Percentiles rank a stretch among this genome's conserved stretches.
Evolutionary conservation across 805 yeast genomes (phyloP).

Genomic region (Candida pseudofarinosa): DNA sequence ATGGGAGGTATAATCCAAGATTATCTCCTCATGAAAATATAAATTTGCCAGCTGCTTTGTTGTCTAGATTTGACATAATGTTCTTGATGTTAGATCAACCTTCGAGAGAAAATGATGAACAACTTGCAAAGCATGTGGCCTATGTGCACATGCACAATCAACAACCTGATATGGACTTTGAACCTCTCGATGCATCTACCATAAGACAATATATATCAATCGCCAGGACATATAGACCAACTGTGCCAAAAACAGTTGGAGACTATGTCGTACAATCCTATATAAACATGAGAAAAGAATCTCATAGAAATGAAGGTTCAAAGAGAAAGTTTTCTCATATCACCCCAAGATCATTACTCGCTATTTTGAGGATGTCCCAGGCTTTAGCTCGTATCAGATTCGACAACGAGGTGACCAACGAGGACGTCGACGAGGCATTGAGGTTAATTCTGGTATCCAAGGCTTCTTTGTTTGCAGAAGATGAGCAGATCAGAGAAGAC

Average conservation of each 20-base stretch:
- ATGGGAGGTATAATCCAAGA: constrained; percentile 89
- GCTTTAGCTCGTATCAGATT: constrained; percentile 90
- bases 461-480: constrained; percentile 64
- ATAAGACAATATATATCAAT: constrained; percentile 84
- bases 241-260: constrained; percentile 76
- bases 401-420: constrained; percentile 60
- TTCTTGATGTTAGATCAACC: constrained; percentile 86
- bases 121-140: constrained; percentile 89
- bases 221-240: constrained; percentile 84
- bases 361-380: constrained; percentile 87
- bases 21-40: constrained; percentile 92
- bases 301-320: constrained; percentile 73
- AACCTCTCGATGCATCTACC: constrained; percentile 72
- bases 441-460: constrained; percentile 85
- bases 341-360: constrained; percentile 92
- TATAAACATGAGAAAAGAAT: constrained; percentile 89
- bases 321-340: constrained; percentile 82
- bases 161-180: constrained; percentile 75
- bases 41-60: constrained; percentile 91
- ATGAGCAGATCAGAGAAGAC: constrained; percentile 52
- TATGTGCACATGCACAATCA: constrained; percentile 90
- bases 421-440: constrained; percentile 94
- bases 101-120: constrained; percentile 70
- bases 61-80: constrained; percentile 90
- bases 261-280: constrained; percentile 83